These are phyloP conservation scores for Hypoxylon sp. DNA, from an alignment of 2,329 filamentous ascomycete genomes.

Conservation along the genomic window DNA sequence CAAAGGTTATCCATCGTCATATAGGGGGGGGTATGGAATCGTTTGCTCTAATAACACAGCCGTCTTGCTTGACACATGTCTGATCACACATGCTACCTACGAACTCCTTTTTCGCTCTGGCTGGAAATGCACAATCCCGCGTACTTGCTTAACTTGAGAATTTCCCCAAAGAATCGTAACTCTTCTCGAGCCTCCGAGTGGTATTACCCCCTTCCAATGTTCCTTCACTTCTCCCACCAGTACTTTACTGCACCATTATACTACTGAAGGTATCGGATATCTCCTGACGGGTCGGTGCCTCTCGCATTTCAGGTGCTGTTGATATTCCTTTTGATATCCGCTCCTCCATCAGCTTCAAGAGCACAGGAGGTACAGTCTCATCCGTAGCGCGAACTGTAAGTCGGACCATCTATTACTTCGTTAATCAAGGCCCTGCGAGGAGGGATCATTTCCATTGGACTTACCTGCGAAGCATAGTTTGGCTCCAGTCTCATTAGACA, in stretches of 20 bases:
- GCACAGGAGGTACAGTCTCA: constrained; percentile 83
- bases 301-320: constrained; percentile 58
- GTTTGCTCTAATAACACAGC: constrained; percentile 36
- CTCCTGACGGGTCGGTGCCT: constrained; percentile 62
- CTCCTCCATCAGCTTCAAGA: constrained; percentile 91
- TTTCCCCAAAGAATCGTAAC: constrained; percentile 29
- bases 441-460: constrained; percentile 52
- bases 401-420: constrained; percentile 80
- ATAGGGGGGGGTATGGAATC: constrained; percentile 16
- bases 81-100: constrained; percentile 44
- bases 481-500: constrained; percentile 95
- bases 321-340: constrained; percentile 73
- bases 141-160: constrained; percentile 32
- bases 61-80: constrained; percentile 34
- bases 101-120: constrained; percentile 43
- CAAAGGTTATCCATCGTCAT: constrained; percentile 31
- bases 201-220: constrained; percentile 30
- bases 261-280: constrained; percentile 71
- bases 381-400: constrained; percentile 95
- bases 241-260: constrained; percentile 64
- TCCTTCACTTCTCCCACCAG: constrained; percentile 21
- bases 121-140: constrained; percentile 43
- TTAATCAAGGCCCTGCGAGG: constrained; percentile 34
- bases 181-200: constrained; percentile 19
- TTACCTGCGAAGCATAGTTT: constrained; percentile 91